These are phyloP conservation scores for Claviceps arundinis DNA, from an alignment of 2,329 filamentous ascomycete genomes.

Conservation along the genomic window DNA sequence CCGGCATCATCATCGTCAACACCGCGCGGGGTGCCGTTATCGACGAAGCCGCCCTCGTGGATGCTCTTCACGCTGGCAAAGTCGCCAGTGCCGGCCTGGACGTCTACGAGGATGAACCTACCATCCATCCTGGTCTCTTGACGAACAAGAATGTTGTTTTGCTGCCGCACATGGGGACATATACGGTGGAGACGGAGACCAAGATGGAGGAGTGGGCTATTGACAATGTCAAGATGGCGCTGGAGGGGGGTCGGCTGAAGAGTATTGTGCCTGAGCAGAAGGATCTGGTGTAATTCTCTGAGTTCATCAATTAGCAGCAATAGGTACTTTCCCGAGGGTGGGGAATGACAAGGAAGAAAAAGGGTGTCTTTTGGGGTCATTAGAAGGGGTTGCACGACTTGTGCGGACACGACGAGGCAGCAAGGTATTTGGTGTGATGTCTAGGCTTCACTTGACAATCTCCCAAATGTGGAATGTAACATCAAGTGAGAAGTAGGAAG, in stretches of 20 bases:
- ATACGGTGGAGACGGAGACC: constrained; percentile 51
- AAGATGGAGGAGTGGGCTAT: constrained; percentile 69
- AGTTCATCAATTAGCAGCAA: too few species aligned
- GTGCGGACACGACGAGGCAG: too few species aligned
- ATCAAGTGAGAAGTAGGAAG: too few species aligned
- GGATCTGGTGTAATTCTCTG: constrained; percentile 11
- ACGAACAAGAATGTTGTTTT: constrained; percentile 59
- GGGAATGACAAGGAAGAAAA: too few species aligned
- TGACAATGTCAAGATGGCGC: constrained; percentile 50
- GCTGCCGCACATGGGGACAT: constrained; percentile 78
- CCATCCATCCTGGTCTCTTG: constrained; percentile 58
- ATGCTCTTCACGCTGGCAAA: constrained; percentile 55
- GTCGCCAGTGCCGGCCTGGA: constrained; percentile 64
- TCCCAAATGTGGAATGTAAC: too few species aligned
- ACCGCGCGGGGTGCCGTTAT: constrained; percentile 74
- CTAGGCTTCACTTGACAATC: too few species aligned
- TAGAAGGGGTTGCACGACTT: too few species aligned
- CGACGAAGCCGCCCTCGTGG: constrained; percentile 66
- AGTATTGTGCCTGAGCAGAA: constrained; percentile 62
- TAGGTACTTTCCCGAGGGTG: too few species aligned
- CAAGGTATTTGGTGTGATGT: too few species aligned
- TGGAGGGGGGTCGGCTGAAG: constrained; percentile 48
- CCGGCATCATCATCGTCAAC: constrained; percentile 64
- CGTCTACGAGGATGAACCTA: constrained; percentile 72
- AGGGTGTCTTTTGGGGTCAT: too few species aligned